Evolutionary conservation across 2,329 filamentous ascomycete genomes (phyloP), one percentile per base, ranked within the genome.

Genomic region (Leptographium galeiforme): DNA sequence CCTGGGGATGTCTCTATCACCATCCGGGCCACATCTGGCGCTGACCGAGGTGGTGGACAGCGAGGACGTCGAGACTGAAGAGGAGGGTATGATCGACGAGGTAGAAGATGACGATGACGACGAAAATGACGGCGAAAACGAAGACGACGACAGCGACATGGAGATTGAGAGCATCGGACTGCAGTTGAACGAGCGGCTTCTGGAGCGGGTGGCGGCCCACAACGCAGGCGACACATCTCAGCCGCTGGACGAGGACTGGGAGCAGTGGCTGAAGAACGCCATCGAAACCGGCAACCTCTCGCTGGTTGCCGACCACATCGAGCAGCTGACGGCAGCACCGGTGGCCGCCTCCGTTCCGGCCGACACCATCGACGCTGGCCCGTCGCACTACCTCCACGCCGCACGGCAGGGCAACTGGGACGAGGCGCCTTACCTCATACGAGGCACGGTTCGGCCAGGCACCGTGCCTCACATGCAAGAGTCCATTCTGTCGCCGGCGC

Each of bases 221-320:
- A 79, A 82, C 58, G 76, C 79, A 5, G 81, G 81, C 45, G 77
- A 81, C 57, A 67, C 67, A 34, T 73, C 75, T 16, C 73, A 76
- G 48, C 74, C 79, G 32, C 73, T 87, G 59, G 83, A 87, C 62
- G 81, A 84, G 57, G 82, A 84, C 60, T 87, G 81, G 82, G 84
- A 87, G 65, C 81, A 85, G 64, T 87, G 82, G 78, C 70, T 87
- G 56, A 87, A 87, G 66, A 81, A 82, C 61, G 81, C 78, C 45
- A 77, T 84, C 49, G 83, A 87, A 61, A 73, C 77, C 7, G 82
- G 82, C 55, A 70, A 77, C 53, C 67, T 81, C 40, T 70, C 72
- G 50, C 62, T 76, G 39, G 69, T 76, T 32, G 68, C 70, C 6
- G 70, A 72, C 47, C 69, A 73, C 52, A 70, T 72, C 55, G 58